Evolutionary conservation across 306 rosid species (phyloP).

Genomic region (barrel medic (Medicago truncatula)): DNA sequence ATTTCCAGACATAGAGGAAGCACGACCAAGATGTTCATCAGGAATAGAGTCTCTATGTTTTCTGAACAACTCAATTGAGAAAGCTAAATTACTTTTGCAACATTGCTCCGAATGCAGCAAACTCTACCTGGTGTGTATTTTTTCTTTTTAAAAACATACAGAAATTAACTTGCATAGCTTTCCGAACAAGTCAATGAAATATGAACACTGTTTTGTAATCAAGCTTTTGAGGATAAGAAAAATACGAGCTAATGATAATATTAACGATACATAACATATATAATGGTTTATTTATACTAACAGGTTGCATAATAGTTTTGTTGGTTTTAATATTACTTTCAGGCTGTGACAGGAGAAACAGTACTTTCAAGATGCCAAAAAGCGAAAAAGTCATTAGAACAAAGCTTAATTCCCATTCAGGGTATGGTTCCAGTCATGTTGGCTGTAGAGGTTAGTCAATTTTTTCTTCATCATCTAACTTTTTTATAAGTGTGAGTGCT

Average conservation of each 20-base stretch:
- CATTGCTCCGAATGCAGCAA: conserved; percentile 83
- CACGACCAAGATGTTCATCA: conserved; percentile 75
- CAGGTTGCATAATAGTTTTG: conserved; percentile 27
- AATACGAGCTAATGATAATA: background rate
- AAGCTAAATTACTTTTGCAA: conserved; percentile 68
- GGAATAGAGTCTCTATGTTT: conserved; percentile 75
- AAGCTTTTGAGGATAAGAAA: conserved; percentile 5
- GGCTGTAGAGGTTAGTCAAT: conserved; percentile 70
- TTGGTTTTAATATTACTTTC: conserved; percentile 43
- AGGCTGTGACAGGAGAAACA: conserved; percentile 76
- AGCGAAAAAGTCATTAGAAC: conserved; percentile 60
- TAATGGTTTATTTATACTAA: conserved; percentile 9
- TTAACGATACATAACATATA: background rate
- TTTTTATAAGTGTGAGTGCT: background rate
- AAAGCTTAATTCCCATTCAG: conserved; percentile 72
- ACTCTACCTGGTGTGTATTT: conserved; percentile 81
- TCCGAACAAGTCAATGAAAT: conserved; percentile 21
- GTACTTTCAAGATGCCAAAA: conserved; percentile 63
- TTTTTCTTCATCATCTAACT: background rate
- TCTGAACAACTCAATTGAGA: conserved; percentile 60
- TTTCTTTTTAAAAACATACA: background rate
- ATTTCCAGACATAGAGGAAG: conserved; percentile 80
- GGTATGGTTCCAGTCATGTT: conserved; percentile 72
- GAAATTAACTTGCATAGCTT: background rate
- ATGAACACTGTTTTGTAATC: conserved; percentile 14